phyloP scores from a whole-genome alignment of 1,139 yeast species.

The Lodderomyces elongisporus region DNA sequence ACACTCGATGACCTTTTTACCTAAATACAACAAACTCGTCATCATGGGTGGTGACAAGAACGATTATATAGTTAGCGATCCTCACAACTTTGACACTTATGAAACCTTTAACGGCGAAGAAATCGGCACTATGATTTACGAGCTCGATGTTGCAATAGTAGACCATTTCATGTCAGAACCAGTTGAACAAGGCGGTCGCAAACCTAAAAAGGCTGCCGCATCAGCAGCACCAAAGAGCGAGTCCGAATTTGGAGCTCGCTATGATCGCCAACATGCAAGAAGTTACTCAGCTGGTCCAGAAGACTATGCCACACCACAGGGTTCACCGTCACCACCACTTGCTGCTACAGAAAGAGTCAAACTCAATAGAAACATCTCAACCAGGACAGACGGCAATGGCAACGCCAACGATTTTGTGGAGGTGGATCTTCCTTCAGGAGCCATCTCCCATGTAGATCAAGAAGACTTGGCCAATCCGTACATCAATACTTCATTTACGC shows the following conservation, averaged over 20 bases:
- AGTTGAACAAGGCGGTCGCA: slow-evolving; percentile 4
- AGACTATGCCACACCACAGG: slow-evolving; percentile 39
- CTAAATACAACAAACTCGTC: slow-evolving; percentile 62
- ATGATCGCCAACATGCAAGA: slow-evolving; percentile 35
- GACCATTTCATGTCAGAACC: slow-evolving; percentile 26
- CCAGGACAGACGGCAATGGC: too few relatives aligned
- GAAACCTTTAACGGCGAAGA: slow-evolving; percentile 49
- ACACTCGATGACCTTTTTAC: slow-evolving; percentile 76
- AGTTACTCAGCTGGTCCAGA: slow-evolving; percentile 40
- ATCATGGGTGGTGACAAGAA: slow-evolving; percentile 92
- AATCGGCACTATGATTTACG: slow-evolving; percentile 56
- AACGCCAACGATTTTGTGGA: slow-evolving; percentile 20
- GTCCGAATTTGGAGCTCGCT: slow-evolving; percentile 7
- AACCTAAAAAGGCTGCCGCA: slow-evolving; percentile 11
- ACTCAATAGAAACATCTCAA: background rate
- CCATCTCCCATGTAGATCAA: slow-evolving; percentile 13
- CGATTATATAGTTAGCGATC: slow-evolving; percentile 43
- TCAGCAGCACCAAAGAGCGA: background rate
- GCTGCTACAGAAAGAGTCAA: slow-evolving; percentile 6
- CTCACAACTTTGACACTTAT: slow-evolving; percentile 40
- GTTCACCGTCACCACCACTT: slow-evolving; percentile 30
- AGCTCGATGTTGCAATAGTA: slow-evolving; percentile 47
- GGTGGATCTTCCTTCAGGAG: slow-evolving; percentile 24
- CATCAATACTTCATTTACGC: slow-evolving; percentile 1
- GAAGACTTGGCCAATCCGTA: slow-evolving; percentile 12